Conservation (phyloP, 1,139 yeast species). For the Suhomyces taliae region DNA sequence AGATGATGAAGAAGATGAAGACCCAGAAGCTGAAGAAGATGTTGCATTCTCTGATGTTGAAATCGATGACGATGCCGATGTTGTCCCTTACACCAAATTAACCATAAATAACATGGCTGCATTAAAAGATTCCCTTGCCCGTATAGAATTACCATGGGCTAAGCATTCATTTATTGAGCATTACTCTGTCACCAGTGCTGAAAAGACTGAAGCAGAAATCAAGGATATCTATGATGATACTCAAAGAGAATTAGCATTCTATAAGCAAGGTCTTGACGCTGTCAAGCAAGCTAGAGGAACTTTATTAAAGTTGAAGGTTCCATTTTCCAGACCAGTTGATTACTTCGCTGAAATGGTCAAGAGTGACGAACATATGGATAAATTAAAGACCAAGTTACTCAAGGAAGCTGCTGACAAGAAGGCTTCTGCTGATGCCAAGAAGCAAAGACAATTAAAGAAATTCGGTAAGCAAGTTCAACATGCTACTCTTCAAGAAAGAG, state of each 20-base stretch:
- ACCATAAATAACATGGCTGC: constrained; percentile 77
- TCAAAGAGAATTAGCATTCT: constrained; percentile 60
- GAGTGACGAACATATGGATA: constrained; percentile 98
- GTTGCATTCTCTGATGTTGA: constrained; percentile 78
- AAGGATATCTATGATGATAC: constrained; percentile 95
- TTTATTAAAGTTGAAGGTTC: constrained; percentile 66
- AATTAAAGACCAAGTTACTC: constrained; percentile 75
- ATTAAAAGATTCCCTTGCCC: constrained; percentile 62
- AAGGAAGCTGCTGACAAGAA: constrained; percentile 88
- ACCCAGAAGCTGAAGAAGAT: constrained; percentile 55
- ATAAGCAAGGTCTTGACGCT: constrained; percentile 90
- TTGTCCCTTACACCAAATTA: constrained; percentile 85
- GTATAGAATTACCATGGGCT: constrained; percentile 71
- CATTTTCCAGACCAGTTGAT: constrained; percentile 91
- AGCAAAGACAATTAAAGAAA: constrained; percentile 92
- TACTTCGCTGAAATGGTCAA: constrained; percentile 99
- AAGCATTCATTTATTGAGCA: constrained; percentile 79
- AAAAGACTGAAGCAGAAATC: constrained; percentile 61
- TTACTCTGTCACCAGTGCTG: constrained; percentile 65
- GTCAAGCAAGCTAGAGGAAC: constrained; percentile 70
- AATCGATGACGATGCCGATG: constrained; percentile 81
- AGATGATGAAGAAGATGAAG: constrained; percentile 43
- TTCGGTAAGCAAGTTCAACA: constrained; percentile 97
- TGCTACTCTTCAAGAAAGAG: constrained; percentile 91
- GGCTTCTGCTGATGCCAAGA: constrained; percentile 91